Percentiles rank a stretch among this genome's conserved stretches.
These are phyloP conservation scores for Alternaria metachromatica DNA, from an alignment of 2,329 filamentous ascomycete species.

Conservation along the genomic window DNA sequence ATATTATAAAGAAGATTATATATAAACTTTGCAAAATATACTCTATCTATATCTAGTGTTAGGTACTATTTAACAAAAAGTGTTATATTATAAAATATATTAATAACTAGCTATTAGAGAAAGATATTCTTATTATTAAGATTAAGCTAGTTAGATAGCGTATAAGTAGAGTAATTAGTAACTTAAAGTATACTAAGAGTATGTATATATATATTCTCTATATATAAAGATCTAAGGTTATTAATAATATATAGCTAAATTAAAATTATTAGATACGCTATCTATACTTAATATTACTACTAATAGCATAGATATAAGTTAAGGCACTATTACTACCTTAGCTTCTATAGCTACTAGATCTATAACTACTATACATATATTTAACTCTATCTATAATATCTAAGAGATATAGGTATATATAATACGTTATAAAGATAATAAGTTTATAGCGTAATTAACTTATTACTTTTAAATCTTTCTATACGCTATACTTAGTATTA, in stretches of 20 bases:
- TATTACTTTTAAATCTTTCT: too few species aligned
- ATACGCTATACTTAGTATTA: too few species aligned
- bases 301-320: too few species aligned
- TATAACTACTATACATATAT: too few species aligned
- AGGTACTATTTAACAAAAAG: neutral
- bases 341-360: too few species aligned
- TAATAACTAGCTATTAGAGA: neutral
- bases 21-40: neutral
- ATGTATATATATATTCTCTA: neutral
- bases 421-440: too few species aligned
- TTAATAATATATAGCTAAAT: neutral
- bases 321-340: too few species aligned
- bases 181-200: neutral
- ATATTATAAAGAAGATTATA: neutral
- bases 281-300: neutral
- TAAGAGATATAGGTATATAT: too few species aligned
- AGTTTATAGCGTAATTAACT: too few species aligned
- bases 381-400: too few species aligned
- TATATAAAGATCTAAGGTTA: too few species aligned
- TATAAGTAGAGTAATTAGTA: constrained; percentile 1
- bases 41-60: neutral
- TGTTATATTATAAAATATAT: neutral
- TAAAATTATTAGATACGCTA: neutral
- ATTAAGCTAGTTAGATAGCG: neutral
- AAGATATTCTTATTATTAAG: neutral